A percentile compares a stretch with the other conserved stretches of the same genome.
Conservation (phyloP, 2,329 filamentous ascomycete genomes). For the Teratosphaeria destructans region DNA sequence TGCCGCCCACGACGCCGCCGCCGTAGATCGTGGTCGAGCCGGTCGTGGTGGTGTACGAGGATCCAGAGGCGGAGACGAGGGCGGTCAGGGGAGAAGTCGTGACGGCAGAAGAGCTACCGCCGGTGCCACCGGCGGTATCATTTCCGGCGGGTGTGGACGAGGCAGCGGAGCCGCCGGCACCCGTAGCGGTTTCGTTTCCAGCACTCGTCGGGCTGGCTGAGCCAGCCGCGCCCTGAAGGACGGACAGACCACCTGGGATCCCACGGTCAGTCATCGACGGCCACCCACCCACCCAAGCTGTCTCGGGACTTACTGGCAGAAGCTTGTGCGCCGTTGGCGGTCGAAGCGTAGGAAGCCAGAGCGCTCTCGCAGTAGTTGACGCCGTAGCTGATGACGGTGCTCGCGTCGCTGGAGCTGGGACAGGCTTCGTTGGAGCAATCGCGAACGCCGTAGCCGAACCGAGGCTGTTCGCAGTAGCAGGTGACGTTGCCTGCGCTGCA, state of each 20-base stretch:
- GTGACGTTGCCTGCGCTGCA: constrained; percentile 22
- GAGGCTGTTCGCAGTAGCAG: constrained; percentile 27
- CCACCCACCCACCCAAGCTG: too few relatives aligned
- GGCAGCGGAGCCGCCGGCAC: background rate
- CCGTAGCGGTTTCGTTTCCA: constrained; percentile 5
- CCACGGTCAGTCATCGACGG: background rate
- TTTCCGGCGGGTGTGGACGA: constrained; percentile 6
- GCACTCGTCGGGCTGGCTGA: constrained; percentile 10
- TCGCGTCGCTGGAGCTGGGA: constrained; percentile 11
- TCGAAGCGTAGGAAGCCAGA: constrained; percentile 9
- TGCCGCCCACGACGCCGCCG: constrained; percentile 2
- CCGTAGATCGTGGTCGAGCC: constrained; percentile 26
- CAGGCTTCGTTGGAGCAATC: constrained; percentile 30
- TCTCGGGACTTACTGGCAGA: background rate
- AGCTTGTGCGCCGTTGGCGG: background rate
- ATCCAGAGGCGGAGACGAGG: constrained; percentile 20
- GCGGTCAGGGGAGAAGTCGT: constrained; percentile 23
- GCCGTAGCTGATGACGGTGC: constrained; percentile 25
- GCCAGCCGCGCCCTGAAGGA: constrained; percentile 14
- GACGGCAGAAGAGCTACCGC: constrained; percentile 9
- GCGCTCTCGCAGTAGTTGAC: constrained; percentile 21
- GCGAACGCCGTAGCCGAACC: constrained; percentile 30
- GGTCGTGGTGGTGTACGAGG: constrained; percentile 22
- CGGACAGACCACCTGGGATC: constrained; percentile 4
- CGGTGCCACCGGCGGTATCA: constrained; percentile 1